Conservation (phyloP, 441 rosid genomes). For the Macaranga tanarius region DNA sequence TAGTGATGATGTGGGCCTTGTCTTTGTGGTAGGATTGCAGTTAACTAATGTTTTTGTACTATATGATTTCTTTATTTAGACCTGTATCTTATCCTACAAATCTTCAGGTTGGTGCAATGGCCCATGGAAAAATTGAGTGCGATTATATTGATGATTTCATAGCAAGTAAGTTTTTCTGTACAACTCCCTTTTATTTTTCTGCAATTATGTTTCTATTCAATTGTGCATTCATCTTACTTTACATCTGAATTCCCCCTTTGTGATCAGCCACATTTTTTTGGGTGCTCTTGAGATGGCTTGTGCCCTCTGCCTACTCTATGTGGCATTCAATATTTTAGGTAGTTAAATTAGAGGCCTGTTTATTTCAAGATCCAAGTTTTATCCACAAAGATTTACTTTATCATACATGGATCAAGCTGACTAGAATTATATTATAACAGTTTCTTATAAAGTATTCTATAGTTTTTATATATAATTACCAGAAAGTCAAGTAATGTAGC, state of each 20-base stretch:
- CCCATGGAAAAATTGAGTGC: constrained; percentile 73
- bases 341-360: too few relatives aligned
- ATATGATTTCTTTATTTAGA: neutral
- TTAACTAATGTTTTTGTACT: neutral
- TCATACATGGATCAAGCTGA: too few relatives aligned
- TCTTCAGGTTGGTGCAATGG: constrained; percentile 80
- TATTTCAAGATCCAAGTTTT: neutral
- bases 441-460: too few relatives aligned
- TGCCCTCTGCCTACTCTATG: neutral
- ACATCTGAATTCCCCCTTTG: neutral
- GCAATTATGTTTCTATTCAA: neutral
- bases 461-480: too few relatives aligned
- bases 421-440: too few relatives aligned
- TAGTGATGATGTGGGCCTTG: constrained; percentile 53
- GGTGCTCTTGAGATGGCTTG: neutral
- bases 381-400: too few relatives aligned
- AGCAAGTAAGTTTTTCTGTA: constrained; percentile 40
- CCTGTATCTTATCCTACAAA: neutral
- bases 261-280: neutral
- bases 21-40: constrained; percentile 68
- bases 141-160: constrained; percentile 73
- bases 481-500: too few relatives aligned
- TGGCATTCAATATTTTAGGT: neutral
- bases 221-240: neutral
- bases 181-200: neutral